Conservation (phyloP, 495 filamentous ascomycete genomes). For the Lentithecium fluviatile region DNA sequence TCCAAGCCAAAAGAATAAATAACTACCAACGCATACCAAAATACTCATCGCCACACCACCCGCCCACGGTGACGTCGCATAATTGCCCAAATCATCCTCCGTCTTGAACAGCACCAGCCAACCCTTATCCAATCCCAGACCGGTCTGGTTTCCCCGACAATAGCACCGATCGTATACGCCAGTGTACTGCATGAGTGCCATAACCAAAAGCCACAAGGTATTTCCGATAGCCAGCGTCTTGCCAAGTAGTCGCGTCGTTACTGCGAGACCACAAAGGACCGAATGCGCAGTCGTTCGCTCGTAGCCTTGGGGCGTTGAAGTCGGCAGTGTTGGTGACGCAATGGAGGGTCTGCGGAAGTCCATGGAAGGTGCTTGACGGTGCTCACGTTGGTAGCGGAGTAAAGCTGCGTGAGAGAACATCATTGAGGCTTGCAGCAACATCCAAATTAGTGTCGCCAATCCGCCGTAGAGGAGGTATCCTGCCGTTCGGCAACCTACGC, state of each 20-base stretch:
- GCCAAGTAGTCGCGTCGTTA: slow-evolving; percentile 20
- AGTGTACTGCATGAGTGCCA: slow-evolving; percentile 27
- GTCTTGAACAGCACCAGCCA: slow-evolving; percentile 37
- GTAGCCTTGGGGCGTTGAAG: slow-evolving; percentile 9
- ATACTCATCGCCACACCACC: slow-evolving; percentile 33
- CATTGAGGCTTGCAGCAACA: slow-evolving; percentile 22
- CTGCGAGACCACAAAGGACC: slow-evolving; percentile 26
- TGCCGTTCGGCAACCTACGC: slow-evolving; percentile 26
- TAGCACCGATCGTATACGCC: slow-evolving; percentile 31
- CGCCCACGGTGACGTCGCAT: slow-evolving; percentile 25
- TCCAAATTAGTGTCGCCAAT: slow-evolving; percentile 25
- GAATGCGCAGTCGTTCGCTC: slow-evolving; percentile 18
- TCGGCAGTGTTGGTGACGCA: background rate
- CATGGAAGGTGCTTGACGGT: slow-evolving; percentile 22
- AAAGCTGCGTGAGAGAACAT: slow-evolving; percentile 33
- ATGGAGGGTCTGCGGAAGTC: slow-evolving; percentile 17
- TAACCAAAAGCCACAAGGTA: slow-evolving; percentile 26
- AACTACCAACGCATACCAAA: slow-evolving; percentile 20
- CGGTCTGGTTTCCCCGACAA: slow-evolving; percentile 25
- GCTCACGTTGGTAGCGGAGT: slow-evolving; percentile 30
- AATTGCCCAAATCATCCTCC: slow-evolving; percentile 20
- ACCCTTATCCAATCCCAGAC: slow-evolving; percentile 17
- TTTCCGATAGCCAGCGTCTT: slow-evolving; percentile 29
- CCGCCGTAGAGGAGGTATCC: slow-evolving; percentile 28
- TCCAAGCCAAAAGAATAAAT: slow-evolving; percentile 30